These are phyloP conservation scores for Trypanosoma grayi DNA, from an alignment of 208 protist species.

Conservation along the genomic window DNA sequence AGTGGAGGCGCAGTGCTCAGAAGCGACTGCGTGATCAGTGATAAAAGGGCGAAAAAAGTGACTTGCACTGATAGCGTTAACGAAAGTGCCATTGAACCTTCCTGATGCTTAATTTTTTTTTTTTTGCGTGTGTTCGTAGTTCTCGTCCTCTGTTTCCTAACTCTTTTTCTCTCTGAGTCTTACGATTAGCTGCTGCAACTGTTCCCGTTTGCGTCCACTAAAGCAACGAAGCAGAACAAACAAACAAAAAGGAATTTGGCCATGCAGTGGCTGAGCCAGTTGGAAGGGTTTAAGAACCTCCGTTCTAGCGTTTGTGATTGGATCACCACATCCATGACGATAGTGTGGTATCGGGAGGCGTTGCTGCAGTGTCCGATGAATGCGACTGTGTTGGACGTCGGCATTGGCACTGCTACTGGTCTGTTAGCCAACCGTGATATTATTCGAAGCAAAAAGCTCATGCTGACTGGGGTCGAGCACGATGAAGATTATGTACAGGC, in stretches of 20 bases:
- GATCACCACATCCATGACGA: conserved; percentile 51
- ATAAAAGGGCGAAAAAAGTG: conserved; percentile 5
- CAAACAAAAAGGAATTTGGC: neutral
- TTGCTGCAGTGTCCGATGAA: conserved; percentile 59
- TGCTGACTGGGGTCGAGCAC: conserved; percentile 71
- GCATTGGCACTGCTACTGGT: conserved; percentile 73
- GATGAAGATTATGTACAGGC: conserved; percentile 56
- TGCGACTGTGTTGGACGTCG: conserved; percentile 64
- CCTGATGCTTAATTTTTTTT: neutral
- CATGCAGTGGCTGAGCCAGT: neutral
- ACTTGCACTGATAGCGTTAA: neutral
- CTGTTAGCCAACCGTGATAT: conserved; percentile 78
- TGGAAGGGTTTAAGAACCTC: neutral
- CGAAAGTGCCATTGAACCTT: neutral
- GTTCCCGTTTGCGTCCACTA: neutral
- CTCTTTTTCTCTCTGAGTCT: neutral
- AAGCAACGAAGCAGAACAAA: neutral
- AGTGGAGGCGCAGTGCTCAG: conserved; percentile 46
- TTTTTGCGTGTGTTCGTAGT: no score
- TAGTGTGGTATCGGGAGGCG: conserved; percentile 78
- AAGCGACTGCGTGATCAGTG: conserved; percentile 40
- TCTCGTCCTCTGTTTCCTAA: neutral
- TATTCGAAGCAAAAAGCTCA: conserved; percentile 64
- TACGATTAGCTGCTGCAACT: neutral
- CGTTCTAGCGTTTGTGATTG: conserved; percentile 63